Evolutionary conservation across 371 early-diverging fungal genomes (phyloP), one percentile per base, ranked within the genome.

Genomic region (Haplosporangium sp.): DNA sequence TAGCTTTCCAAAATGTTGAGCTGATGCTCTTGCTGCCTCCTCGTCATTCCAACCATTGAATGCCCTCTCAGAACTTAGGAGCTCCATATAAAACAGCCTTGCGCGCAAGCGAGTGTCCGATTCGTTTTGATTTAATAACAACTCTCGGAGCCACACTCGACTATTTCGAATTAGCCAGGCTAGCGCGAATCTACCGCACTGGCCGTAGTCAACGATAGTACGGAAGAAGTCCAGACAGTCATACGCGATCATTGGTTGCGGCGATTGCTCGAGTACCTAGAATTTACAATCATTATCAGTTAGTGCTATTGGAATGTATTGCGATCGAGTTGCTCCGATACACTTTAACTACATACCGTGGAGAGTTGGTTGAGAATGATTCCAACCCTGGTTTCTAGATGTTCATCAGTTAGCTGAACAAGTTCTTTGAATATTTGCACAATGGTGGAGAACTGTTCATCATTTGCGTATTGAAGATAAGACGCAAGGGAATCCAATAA

Each of bases 31-130:
- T 9, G 72, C 76, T 7, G 76, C 75, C 37, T 75, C 57, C 6
- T 67, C 72, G 35, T 81, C 82, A 20, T 53, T 61, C 82, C 82
- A 81, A 11, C 67, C 82, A 48, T 81, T 75, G 69, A 81, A 81
- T 6, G 76, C 82, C 15, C 72, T 55, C 47, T 81, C 76, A 7
- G 82, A 81, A 27, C 75, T 72, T 57, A 81, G 6, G n/a, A 81
- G 67, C 57, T 81, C 82, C 72, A 72, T 71, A 45, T 63, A 75
- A 44, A 81, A 81, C 50, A 53, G 48, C 5, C 76, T 69, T 7
- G 82, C 67, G 8, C 72, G 75, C 50, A 65, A 19, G 9, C 82
- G 69, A 4, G 76, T 75, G 42, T 81, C 82, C 2, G 69, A 27
- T 3, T 81, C 82, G 0, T 48, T 56, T 48, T 81, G 82, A 27